These are phyloP conservation scores for Tulasnella calospora DNA, from an alignment of 768 basidiomycete genomes.

Conservation along the genomic window DNA sequence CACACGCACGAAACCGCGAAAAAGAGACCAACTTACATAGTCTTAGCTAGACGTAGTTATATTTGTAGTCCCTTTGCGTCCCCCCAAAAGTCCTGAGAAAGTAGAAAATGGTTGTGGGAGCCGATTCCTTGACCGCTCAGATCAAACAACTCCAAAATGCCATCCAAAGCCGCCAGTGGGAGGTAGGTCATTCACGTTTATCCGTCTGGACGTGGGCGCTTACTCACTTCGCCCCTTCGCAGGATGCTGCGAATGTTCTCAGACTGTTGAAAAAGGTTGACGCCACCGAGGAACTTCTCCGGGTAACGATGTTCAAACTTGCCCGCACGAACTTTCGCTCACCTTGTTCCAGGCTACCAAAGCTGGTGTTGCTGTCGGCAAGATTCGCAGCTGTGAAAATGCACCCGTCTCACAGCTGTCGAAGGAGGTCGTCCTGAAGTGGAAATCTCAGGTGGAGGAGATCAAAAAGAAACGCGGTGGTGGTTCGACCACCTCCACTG, in stretches of 20 bases:
- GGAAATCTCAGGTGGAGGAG: conserved; percentile 79
- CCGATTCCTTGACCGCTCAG: conserved; percentile 13
- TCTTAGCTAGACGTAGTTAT: conserved; percentile 11
- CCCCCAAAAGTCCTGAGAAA: neutral
- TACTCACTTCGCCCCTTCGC: conserved; percentile 4
- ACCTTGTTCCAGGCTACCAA: conserved; percentile 69
- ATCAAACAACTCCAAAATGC: conserved; percentile 23
- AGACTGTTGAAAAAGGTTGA: conserved; percentile 28
- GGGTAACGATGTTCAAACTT: conserved; percentile 28
- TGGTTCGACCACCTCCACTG: conserved; percentile 7
- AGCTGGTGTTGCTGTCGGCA: conserved; percentile 86
- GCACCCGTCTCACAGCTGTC: conserved; percentile 76
- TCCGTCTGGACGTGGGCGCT: neutral
- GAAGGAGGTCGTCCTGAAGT: conserved; percentile 86
- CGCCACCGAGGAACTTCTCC: conserved; percentile 31
- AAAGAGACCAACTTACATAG: neutral
- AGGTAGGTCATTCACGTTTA: conserved; percentile 21
- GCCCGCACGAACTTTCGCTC: neutral
- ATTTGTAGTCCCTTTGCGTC: neutral
- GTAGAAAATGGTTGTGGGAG: conserved; percentile 13
- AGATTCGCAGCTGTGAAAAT: conserved; percentile 66
- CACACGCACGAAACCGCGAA: neutral
- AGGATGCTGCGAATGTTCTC: conserved; percentile 26
- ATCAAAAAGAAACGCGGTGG: conserved; percentile 38
- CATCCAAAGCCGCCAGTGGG: conserved; percentile 15